Conservation (phyloP, 306 rosid species). For the Acacia confusa region DNA sequence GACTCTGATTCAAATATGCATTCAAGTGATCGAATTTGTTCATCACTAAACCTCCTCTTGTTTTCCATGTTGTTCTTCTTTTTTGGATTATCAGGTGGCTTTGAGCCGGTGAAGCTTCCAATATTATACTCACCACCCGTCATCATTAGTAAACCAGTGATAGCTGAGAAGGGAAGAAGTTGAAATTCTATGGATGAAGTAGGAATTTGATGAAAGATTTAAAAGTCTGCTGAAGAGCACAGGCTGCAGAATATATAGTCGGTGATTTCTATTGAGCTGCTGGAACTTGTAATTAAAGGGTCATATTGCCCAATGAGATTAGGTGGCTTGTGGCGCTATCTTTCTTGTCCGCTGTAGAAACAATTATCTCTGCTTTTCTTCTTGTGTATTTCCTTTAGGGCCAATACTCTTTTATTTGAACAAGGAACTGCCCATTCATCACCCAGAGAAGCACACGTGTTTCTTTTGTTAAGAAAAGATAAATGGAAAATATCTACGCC, state of each 20-base stretch:
- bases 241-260: slow-evolving; percentile 47
- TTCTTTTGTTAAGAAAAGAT: slow-evolving; percentile 22
- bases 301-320: slow-evolving; percentile 44
- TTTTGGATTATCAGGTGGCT: slow-evolving; percentile 34
- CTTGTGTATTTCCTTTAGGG: slow-evolving; percentile 30
- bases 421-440: slow-evolving; percentile 42
- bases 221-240: slow-evolving; percentile 36
- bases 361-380: slow-evolving; percentile 36
- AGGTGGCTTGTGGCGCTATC: slow-evolving; percentile 49
- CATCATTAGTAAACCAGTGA: slow-evolving; percentile 37
- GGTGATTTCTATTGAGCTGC: slow-evolving; percentile 43
- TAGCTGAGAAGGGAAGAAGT: neutral
- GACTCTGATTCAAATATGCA: slow-evolving; percentile 75
- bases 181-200: slow-evolving; percentile 20
- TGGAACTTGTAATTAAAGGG: slow-evolving; percentile 46
- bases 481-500: neutral
- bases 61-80: slow-evolving; percentile 54
- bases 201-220: slow-evolving; percentile 26
- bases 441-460: slow-evolving; percentile 38
- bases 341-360: slow-evolving; percentile 42
- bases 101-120: slow-evolving; percentile 31
- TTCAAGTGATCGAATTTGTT: slow-evolving; percentile 69
- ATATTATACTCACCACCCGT: slow-evolving; percentile 44
- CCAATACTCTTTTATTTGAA: slow-evolving; percentile 38
- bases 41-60: slow-evolving; percentile 79